Conservation (phyloP, 2,329 filamentous ascomycete genomes). For the Pseudopyrenochaeta lycopersici region DNA sequence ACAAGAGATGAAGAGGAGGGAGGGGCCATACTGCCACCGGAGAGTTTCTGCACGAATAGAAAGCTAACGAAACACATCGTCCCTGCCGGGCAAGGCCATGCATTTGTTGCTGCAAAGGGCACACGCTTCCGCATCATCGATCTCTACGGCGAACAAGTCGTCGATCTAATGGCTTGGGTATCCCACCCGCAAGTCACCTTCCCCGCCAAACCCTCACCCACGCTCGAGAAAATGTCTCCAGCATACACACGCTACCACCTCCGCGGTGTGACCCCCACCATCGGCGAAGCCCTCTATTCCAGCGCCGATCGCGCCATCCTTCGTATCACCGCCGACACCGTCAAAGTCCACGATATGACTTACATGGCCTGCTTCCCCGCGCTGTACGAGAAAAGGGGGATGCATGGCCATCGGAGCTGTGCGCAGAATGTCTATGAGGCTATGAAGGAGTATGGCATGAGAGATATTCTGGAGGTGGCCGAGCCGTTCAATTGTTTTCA, state of each 20-base stretch:
- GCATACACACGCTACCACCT: constrained; percentile 52
- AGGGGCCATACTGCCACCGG: neutral
- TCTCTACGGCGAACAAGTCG: constrained; percentile 51
- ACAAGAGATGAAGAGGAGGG: neutral
- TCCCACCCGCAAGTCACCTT: neutral
- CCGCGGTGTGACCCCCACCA: constrained; percentile 42
- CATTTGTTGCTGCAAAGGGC: constrained; percentile 47
- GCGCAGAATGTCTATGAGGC: constrained; percentile 51
- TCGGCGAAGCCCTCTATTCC: constrained; percentile 50
- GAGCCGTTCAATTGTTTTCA: constrained; percentile 54
- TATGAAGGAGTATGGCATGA: constrained; percentile 48
- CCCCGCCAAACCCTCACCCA: neutral
- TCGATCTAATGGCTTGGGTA: constrained; percentile 53
- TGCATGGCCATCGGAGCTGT: constrained; percentile 48
- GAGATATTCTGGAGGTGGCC: constrained; percentile 42
- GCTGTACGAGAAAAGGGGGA: constrained; percentile 45
- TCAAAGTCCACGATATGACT: constrained; percentile 53
- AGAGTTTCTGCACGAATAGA: neutral
- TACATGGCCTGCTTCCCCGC: constrained; percentile 53
- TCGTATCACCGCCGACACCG: constrained; percentile 47
- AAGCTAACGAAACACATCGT: constrained; percentile 3
- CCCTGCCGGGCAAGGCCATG: constrained; percentile 25
- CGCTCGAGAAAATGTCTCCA: constrained; percentile 49
- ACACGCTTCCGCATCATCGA: constrained; percentile 51
- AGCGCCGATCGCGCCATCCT: constrained; percentile 49